A percentile compares a stretch with the other conserved stretches of the same genome.
Evolutionary conservation across 345 rosid species (phyloP).

Genomic region (Pelargonium nanum): DNA sequence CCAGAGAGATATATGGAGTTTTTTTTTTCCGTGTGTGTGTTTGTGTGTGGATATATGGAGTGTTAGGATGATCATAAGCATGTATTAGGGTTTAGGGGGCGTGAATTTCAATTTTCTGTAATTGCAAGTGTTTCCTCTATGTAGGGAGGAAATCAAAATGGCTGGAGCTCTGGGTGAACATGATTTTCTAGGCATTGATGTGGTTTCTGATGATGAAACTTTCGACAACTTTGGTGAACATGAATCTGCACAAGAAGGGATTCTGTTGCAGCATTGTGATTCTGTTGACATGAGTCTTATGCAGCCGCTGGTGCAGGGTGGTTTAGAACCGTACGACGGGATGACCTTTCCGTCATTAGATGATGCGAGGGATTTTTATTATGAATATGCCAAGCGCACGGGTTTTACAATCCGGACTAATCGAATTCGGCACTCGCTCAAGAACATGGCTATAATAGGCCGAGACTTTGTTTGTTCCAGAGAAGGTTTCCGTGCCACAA

Average conservation of each 20-base stretch:
- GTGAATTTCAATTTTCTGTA: neutral
- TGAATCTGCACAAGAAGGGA: constrained; percentile 11
- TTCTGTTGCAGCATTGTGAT: constrained; percentile 9
- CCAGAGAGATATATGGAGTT: too few relatives aligned
- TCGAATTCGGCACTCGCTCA: constrained; percentile 28
- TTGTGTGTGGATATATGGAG: too few relatives aligned
- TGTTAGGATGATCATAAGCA: too few relatives aligned
- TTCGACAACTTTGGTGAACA: constrained; percentile 14
- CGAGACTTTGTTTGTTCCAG: constrained; percentile 32
- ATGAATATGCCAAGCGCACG: constrained; percentile 26
- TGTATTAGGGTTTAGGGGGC: too few relatives aligned
- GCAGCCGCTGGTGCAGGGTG: constrained; percentile 12
- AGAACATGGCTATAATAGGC: constrained; percentile 27
- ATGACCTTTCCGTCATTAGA: constrained; percentile 27
- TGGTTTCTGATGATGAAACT: constrained; percentile 20
- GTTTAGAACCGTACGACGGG: constrained; percentile 20
- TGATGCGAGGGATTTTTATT: constrained; percentile 32
- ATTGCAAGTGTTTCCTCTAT: neutral
- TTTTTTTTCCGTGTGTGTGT: too few relatives aligned
- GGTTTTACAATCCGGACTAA: constrained; percentile 34
- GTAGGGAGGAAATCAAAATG: constrained; percentile 16
- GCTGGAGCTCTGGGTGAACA: constrained; percentile 8
- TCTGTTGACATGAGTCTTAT: constrained; percentile 11
- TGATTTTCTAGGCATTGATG: constrained; percentile 17
- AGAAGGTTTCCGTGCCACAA: constrained; percentile 30